phyloP scores from a whole-genome alignment of 805 yeast species.

The Gaillardinia entomophila region DNA sequence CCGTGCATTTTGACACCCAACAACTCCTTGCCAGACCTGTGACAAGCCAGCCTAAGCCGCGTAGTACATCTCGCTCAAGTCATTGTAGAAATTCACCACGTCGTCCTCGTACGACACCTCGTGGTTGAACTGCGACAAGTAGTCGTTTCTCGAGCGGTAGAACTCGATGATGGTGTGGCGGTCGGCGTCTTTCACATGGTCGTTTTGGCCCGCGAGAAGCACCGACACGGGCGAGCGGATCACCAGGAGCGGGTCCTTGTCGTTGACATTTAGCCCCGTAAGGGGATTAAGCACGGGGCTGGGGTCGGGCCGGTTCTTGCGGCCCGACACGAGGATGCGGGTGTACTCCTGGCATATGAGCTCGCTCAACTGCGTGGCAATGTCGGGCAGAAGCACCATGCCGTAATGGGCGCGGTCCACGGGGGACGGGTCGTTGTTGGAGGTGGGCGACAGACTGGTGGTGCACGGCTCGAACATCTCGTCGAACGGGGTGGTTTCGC shows the following conservation, averaged over 20 bases:
- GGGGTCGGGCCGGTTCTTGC: background rate
- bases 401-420: background rate
- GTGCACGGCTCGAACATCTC: background rate
- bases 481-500: background rate
- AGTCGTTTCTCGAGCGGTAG: background rate
- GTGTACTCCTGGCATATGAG: background rate
- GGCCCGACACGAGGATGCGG: background rate
- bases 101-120: background rate
- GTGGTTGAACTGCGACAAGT: background rate
- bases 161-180: background rate
- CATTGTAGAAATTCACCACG: slow-evolving; percentile 4
- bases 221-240: background rate
- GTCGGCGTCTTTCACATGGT: too few relatives aligned
- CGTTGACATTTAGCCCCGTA: background rate
- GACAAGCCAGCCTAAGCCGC: too few relatives aligned
- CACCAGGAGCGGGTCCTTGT: background rate
- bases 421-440: background rate
- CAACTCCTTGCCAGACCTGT: too few relatives aligned
- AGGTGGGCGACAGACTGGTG: background rate
- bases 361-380: background rate
- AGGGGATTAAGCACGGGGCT: background rate
- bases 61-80: slow-evolving; percentile 1
- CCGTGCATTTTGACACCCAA: too few relatives aligned
- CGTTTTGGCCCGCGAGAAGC: too few relatives aligned
- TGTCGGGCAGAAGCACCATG: background rate